Evolutionary conservation across 2,329 filamentous ascomycete species (phyloP).

Genomic region (Calonectria fujianensis): DNA sequence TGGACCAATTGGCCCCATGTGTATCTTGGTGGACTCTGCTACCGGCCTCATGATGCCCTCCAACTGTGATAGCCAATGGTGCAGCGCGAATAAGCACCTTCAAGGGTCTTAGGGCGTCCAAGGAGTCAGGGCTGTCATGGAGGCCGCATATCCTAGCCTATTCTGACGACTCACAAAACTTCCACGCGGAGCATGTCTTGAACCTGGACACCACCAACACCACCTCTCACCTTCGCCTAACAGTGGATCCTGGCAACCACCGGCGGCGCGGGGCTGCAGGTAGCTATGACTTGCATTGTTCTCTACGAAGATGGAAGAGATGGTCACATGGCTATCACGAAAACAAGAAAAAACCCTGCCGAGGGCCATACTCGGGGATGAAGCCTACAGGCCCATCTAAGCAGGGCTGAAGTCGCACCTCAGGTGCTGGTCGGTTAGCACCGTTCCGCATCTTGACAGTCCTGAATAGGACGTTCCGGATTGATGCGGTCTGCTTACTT

Average conservation of each 20-base stretch:
- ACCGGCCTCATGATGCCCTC: slow-evolving; percentile 50
- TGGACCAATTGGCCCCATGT: slow-evolving; percentile 41
- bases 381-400: slow-evolving; percentile 6
- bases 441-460: background rate
- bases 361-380: slow-evolving; percentile 23
- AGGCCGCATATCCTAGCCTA: slow-evolving; percentile 30
- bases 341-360: slow-evolving; percentile 20
- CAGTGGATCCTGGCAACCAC: slow-evolving; percentile 32
- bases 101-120: slow-evolving; percentile 22
- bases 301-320: slow-evolving; percentile 16
- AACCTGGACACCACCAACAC: slow-evolving; percentile 29
- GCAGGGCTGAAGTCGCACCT: slow-evolving; percentile 30
- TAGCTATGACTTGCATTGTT: slow-evolving; percentile 44
- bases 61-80: slow-evolving; percentile 46
- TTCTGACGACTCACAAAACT: slow-evolving; percentile 24
- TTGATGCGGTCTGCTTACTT: slow-evolving; percentile 20
- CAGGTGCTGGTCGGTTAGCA: background rate
- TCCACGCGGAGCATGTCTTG: slow-evolving; percentile 26
- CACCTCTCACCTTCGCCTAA: slow-evolving; percentile 20
- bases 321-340: slow-evolving; percentile 32
- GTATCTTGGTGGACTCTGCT: slow-evolving; percentile 40
- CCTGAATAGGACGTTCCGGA: slow-evolving; percentile 2
- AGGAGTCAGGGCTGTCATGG: slow-evolving; percentile 28
- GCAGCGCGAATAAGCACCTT: slow-evolving; percentile 37
- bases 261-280: slow-evolving; percentile 37